phyloP scores from a whole-genome alignment of 129 eudicot species.

The Escallonia rubra region DNA sequence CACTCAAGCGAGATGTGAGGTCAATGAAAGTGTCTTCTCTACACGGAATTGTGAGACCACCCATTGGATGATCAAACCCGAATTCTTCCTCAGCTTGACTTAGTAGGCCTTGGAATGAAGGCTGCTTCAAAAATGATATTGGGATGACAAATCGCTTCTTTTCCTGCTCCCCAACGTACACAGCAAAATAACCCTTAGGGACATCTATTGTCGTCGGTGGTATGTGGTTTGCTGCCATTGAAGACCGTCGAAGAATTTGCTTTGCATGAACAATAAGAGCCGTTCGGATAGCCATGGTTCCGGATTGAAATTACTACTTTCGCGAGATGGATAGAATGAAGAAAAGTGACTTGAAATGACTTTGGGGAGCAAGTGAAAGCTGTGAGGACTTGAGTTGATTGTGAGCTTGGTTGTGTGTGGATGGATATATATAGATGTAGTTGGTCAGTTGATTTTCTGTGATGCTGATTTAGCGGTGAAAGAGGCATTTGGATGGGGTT shows the following conservation, averaged over 20 bases:
- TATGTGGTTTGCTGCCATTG: not conserved
- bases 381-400: not conserved
- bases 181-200: conserved; percentile 37
- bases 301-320: not conserved
- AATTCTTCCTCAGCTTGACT: conserved; percentile 37
- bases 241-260: conserved; percentile 6
- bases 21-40: conserved; percentile 26
- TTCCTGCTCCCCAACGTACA: conserved; percentile 31
- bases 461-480: not conserved
- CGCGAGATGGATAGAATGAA: not conserved
- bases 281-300: conserved; percentile 15
- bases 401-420: not conserved
- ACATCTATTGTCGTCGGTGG: conserved; percentile 4
- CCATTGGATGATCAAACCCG: conserved; percentile 38
- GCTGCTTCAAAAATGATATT: conserved; percentile 30
- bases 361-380: not conserved
- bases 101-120: conserved; percentile 32
- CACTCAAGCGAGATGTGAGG: conserved; percentile 16
- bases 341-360: not conserved
- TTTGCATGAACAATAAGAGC: conserved; percentile 2
- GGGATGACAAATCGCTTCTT: conserved; percentile 34
- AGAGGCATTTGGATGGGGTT: not conserved
- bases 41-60: conserved; percentile 40
- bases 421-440: not conserved
- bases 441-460: not conserved